Percentiles rank a stretch among this genome's conserved stretches.
Conservation (phyloP, 495 filamentous ascomycete genomes). For the Penicillium chermesinum region DNA sequence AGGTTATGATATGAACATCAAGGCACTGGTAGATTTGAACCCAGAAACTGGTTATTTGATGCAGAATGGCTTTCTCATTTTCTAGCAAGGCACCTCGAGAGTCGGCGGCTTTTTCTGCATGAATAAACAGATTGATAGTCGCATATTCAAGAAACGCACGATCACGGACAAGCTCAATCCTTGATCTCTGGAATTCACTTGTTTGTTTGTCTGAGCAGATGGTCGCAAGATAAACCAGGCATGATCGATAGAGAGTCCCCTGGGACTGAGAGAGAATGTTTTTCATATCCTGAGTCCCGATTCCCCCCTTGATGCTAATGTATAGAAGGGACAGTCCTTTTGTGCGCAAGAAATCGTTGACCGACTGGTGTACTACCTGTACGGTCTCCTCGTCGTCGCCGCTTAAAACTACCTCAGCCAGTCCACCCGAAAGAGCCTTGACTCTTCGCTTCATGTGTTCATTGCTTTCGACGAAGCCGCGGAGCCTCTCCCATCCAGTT, state of each 20-base stretch:
- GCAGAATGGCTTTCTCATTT: slow-evolving; percentile 4
- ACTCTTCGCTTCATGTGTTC: slow-evolving; percentile 7
- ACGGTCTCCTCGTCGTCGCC: neutral
- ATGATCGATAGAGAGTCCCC: slow-evolving; percentile 7
- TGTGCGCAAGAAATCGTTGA: slow-evolving; percentile 12
- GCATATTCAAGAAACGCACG: slow-evolving; percentile 8
- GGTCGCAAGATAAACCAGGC: slow-evolving; percentile 5
- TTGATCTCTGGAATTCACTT: neutral
- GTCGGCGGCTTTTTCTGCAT: slow-evolving; percentile 8
- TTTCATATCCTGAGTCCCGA: neutral
- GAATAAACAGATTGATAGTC: slow-evolving; percentile 9
- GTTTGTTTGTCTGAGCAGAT: neutral
- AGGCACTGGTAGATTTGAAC: slow-evolving; percentile 2
- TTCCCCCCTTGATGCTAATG: slow-evolving; percentile 4
- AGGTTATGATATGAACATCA: neutral
- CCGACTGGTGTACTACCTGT: slow-evolving; percentile 16
- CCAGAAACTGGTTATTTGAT: slow-evolving; percentile 2
- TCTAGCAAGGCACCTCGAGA: neutral
- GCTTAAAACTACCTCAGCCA: slow-evolving; percentile 7
- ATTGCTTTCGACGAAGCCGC: slow-evolving; percentile 6
- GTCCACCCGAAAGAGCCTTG: slow-evolving; percentile 12
- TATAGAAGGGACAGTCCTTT: slow-evolving; percentile 16
- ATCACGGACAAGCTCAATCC: neutral
- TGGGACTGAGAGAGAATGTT: slow-evolving; percentile 4
- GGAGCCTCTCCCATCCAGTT: slow-evolving; percentile 1